phyloP scores from a whole-genome alignment of 441 rosid species.

The Euphorbia schlechtendalii region DNA sequence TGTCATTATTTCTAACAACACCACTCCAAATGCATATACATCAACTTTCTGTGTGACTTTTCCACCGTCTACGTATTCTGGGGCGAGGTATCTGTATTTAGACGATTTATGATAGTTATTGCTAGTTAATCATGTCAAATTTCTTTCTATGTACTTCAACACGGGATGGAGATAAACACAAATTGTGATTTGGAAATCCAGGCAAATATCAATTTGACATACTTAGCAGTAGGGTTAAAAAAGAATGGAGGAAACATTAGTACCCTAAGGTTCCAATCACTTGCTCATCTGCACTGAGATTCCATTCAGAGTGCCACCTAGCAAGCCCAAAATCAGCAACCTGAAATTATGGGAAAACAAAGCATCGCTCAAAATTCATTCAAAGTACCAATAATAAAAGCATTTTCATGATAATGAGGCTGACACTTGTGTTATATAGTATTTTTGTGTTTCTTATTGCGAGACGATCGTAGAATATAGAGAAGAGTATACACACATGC shows the following conservation, averaged over 20 bases:
- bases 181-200: too few relatives aligned
- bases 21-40: conserved; percentile 63
- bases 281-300: conserved; percentile 27
- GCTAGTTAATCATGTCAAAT: neutral
- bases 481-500: neutral
- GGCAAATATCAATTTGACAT: conserved; percentile 5
- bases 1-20: conserved; percentile 54
- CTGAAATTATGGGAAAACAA: conserved; percentile 23
- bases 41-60: conserved; percentile 46
- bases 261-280: conserved; percentile 55
- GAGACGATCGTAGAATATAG: neutral
- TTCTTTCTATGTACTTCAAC: neutral
- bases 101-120: conserved; percentile 5
- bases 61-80: conserved; percentile 50
- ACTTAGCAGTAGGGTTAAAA: neutral
- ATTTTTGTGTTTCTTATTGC: neutral
- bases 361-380: neutral
- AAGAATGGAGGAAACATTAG: conserved; percentile 4
- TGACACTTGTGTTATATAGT: too few relatives aligned
- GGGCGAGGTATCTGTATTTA: conserved; percentile 50
- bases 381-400: neutral
- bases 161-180: neutral
- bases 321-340: conserved; percentile 82
- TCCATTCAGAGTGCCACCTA: conserved; percentile 49
- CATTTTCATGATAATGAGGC: conserved; percentile 1